These are phyloP conservation scores for Aspergillus biplanus DNA, from an alignment of 495 filamentous ascomycete species.

Conservation along the genomic window DNA sequence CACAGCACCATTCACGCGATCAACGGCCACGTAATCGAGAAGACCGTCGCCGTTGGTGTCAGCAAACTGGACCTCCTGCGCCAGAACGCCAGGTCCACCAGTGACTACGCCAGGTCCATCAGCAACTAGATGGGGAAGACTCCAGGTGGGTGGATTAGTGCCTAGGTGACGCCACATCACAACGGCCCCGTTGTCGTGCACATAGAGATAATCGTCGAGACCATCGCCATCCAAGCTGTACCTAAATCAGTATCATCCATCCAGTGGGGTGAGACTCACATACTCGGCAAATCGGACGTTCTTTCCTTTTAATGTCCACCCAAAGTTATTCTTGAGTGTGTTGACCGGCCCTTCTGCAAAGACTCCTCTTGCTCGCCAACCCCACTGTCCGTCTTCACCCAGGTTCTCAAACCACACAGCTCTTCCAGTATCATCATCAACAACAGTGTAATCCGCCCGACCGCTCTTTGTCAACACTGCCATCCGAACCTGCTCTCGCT, in stretches of 20 bases:
- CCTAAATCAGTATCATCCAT: background rate
- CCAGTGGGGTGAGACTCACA: too few relatives aligned
- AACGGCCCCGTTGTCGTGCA: background rate
- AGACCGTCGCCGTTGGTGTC: constrained; percentile 9
- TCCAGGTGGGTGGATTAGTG: background rate
- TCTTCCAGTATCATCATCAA: background rate
- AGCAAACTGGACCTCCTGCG: constrained; percentile 7
- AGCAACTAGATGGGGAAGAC: background rate
- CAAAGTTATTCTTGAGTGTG: background rate
- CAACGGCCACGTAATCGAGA: constrained; percentile 9
- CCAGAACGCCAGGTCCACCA: background rate
- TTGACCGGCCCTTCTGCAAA: background rate
- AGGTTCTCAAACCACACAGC: constrained; percentile 6
- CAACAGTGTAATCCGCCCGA: constrained; percentile 1
- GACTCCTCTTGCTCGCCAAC: background rate
- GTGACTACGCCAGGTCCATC: background rate
- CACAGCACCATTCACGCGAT: background rate
- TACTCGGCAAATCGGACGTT: background rate
- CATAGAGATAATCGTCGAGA: constrained; percentile 3
- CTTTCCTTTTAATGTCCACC: background rate
- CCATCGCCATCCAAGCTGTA: constrained; percentile 11
- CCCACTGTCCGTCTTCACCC: background rate
- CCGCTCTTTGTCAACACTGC: constrained; percentile 2
- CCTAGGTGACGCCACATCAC: background rate
- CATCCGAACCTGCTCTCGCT: constrained; percentile 9